Evolutionary conservation across 148 eudicot species (phyloP).

Genomic region (Talinum fruticosum): DNA sequence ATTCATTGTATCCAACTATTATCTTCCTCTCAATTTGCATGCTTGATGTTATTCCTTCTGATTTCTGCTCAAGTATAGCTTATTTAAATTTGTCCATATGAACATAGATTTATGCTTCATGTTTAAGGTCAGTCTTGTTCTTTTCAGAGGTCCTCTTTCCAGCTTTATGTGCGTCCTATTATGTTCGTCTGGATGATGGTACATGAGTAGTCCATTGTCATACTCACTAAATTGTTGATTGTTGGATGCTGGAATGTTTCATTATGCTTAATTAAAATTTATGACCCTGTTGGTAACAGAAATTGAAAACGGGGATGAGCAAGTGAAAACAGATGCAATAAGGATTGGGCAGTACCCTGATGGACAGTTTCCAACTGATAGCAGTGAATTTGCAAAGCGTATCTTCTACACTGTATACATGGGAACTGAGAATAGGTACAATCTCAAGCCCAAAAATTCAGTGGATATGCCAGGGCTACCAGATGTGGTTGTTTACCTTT

Average conservation of each 20-base stretch:
- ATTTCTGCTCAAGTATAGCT: neutral
- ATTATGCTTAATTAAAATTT: neutral
- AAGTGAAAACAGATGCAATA: slow-evolving; percentile 86
- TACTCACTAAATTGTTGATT: neutral
- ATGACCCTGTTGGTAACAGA: slow-evolving; percentile 35
- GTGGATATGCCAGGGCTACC: neutral
- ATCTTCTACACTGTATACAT: slow-evolving; percentile 90
- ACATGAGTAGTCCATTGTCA: neutral
- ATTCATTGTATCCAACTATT: neutral
- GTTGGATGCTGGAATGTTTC: neutral
- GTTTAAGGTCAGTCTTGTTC: neutral
- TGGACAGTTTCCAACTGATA: slow-evolving; percentile 79
- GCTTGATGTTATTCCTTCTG: neutral
- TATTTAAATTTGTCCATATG: too few relatives aligned
- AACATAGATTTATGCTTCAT: neutral
- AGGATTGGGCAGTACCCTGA: slow-evolving; percentile 84
- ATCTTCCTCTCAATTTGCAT: neutral
- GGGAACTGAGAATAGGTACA: slow-evolving; percentile 95
- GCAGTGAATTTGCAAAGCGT: slow-evolving; percentile 87
- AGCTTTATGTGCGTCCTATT: neutral
- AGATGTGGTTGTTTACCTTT: neutral
- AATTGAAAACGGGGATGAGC: slow-evolving; percentile 76
- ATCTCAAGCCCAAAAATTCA: neutral
- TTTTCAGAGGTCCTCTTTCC: slow-evolving; percentile 1
- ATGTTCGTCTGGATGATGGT: neutral